These are phyloP conservation scores for Myxozyma mucilagina DNA, from an alignment of 805 yeast genomes.

Conservation along the genomic window DNA sequence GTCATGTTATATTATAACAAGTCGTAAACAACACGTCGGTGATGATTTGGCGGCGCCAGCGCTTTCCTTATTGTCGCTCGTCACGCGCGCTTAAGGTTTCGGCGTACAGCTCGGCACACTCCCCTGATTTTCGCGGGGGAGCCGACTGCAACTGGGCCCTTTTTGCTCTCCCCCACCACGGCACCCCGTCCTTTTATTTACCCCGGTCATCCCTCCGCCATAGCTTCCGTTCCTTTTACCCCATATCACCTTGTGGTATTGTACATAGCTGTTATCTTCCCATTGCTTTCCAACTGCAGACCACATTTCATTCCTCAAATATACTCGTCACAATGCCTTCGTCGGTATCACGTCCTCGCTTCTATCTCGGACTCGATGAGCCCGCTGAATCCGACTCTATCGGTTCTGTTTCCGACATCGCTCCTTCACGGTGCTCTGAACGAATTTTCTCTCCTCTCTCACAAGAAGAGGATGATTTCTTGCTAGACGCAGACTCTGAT, in stretches of 20 bases:
- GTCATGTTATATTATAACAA: not conserved
- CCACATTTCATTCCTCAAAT: too few species aligned
- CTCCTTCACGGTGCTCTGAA: not conserved
- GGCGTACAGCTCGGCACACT: not conserved
- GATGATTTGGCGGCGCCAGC: not conserved
- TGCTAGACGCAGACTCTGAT: conserved; percentile 1
- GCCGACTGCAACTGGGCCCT: not conserved
- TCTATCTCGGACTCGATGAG: conserved; percentile 21
- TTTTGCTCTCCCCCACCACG: not conserved
- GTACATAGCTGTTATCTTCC: too few species aligned
- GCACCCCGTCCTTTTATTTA: not conserved
- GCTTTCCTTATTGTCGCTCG: not conserved
- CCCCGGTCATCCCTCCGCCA: not conserved
- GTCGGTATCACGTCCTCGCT: conserved; percentile 2
- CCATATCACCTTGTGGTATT: too few species aligned
- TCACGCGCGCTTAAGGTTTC: not conserved
- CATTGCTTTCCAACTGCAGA: too few species aligned
- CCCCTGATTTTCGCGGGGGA: not conserved
- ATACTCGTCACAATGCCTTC: not conserved
- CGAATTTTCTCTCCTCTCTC: not conserved
- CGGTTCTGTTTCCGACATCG: not conserved
- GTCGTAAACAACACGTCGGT: not conserved
- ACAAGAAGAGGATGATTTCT: not conserved
- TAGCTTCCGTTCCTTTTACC: too few species aligned
- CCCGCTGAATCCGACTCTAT: not conserved